Percentiles rank a stretch among this genome's conserved stretches.
phyloP scores from a whole-genome alignment of 1,284 basidiomycete genomes.

The Xerocomus minutiporus region DNA sequence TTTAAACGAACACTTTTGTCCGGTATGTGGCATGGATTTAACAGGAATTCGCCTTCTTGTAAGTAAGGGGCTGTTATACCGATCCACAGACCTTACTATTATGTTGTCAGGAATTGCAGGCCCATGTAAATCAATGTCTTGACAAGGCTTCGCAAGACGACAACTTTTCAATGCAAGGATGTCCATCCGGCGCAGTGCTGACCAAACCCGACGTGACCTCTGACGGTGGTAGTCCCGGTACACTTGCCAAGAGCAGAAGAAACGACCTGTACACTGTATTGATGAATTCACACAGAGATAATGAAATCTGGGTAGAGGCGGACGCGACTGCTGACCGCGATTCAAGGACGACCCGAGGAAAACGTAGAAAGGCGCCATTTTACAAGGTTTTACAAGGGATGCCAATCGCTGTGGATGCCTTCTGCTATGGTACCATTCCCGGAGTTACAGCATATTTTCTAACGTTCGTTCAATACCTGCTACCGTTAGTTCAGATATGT shows the following conservation, averaged over 20 bases:
- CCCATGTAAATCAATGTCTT: slow-evolving; percentile 50
- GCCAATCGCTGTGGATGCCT: slow-evolving; percentile 96
- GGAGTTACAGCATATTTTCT: slow-evolving; percentile 86
- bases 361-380: slow-evolving; percentile 79
- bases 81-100: neutral
- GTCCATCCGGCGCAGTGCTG: neutral
- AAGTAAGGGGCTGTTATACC: slow-evolving; percentile 10
- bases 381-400: slow-evolving; percentile 97
- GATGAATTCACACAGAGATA: slow-evolving; percentile 79
- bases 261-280: slow-evolving; percentile 62
- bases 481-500: neutral
- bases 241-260: slow-evolving; percentile 34
- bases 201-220: neutral
- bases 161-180: neutral
- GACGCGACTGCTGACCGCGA: slow-evolving; percentile 48
- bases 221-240: slow-evolving; percentile 4
- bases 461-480: slow-evolving; percentile 46
- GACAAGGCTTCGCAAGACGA: slow-evolving; percentile 27
- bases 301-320: slow-evolving; percentile 81
- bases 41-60: slow-evolving; percentile 29
- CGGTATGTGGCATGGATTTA: slow-evolving; percentile 37
- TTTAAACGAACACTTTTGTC: slow-evolving; percentile 27
- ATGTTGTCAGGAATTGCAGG: slow-evolving; percentile 38
- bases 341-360: slow-evolving; percentile 47
- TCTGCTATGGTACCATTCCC: slow-evolving; percentile 89